Percentiles rank a stretch among this genome's conserved stretches.
These are phyloP conservation scores for Sphenostylis stenocarpa DNA, from an alignment of 306 rosid genomes.

Conservation along the genomic window DNA sequence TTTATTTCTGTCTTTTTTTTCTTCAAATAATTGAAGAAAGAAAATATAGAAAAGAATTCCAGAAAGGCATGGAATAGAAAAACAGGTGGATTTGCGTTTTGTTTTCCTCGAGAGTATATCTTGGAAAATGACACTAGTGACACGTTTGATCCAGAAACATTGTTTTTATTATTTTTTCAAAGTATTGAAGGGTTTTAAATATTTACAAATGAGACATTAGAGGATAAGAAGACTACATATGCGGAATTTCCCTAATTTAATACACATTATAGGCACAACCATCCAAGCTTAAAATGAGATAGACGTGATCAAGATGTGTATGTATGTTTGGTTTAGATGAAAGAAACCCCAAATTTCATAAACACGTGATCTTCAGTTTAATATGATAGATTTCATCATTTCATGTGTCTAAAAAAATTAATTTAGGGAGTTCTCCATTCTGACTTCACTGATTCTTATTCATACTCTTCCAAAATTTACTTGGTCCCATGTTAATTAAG, in stretches of 20 bases:
- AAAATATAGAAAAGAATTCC: constrained; percentile 19
- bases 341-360: constrained; percentile 1
- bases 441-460: not conserved
- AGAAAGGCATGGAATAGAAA: constrained; percentile 45
- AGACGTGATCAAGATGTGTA: not conserved
- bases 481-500: not conserved
- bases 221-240: constrained; percentile 30
- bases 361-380: not conserved
- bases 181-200: not conserved
- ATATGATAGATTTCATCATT: not conserved
- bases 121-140: constrained; percentile 86
- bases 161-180: not conserved
- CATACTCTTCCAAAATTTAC: not conserved
- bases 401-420: not conserved
- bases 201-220: constrained; percentile 16
- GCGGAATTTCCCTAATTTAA: not conserved
- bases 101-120: constrained; percentile 68
- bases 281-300: not conserved
- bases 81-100: constrained; percentile 47
- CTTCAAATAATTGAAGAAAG: not conserved
- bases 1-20: not conserved
- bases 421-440: no score
- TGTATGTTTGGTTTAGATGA: not conserved
- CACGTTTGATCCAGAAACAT: constrained; percentile 36
- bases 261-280: not conserved